Evolutionary conservation across 2,329 filamentous ascomycete species (phyloP), one percentile per base, ranked within the genome.

Genomic region (Penicillium hesseltinei): DNA sequence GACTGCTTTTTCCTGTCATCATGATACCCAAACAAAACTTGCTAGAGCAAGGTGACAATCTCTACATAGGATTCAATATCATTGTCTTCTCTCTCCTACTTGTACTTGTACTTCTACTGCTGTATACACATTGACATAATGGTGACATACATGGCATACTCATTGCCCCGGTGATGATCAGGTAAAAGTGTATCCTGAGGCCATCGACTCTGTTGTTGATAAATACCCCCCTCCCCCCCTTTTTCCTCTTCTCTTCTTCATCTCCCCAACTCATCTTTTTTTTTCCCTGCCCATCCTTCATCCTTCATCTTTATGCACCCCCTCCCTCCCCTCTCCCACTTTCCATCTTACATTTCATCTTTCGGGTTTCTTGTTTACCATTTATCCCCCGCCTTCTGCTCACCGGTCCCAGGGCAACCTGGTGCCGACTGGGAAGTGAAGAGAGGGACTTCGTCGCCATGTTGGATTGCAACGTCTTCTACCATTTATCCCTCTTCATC

Each of bases 21-120:
- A 52, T 52, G 50, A 52, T 52, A 52, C 50, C 50, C 50, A 51
- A 35, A 54, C 35, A 27, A 33, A 49, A 54, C 29, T 54, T 49
- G 51, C 51, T 48, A 27, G 51, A 42, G 51, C 51, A 49, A 54
- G 44, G 51, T 54, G 51, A 35, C 51, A 52, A 45, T 33, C 31
- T 51, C 40, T 48, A 53, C 25, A 53, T 53, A 54, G 51, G 35
- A 54, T 54, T 19, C 51, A 48, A 48, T 40, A 48, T 36, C 45
- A 47, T 47, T 36, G 31, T 36, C 21, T 25, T 47, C 45, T n/a
- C 44, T 47, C 10, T 47, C 23, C 29, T 35, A 35, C 29, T 35
- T 33, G 11, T 31, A 7, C 10, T 23, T 17, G 2, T 44, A 17
- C 33, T 35, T 35, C 31, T 33, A 5, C 31, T 33, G 13, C 11